Evolutionary conservation across 164 flowering plant species (phyloP).

Genomic region (Malania oleifera): DNA sequence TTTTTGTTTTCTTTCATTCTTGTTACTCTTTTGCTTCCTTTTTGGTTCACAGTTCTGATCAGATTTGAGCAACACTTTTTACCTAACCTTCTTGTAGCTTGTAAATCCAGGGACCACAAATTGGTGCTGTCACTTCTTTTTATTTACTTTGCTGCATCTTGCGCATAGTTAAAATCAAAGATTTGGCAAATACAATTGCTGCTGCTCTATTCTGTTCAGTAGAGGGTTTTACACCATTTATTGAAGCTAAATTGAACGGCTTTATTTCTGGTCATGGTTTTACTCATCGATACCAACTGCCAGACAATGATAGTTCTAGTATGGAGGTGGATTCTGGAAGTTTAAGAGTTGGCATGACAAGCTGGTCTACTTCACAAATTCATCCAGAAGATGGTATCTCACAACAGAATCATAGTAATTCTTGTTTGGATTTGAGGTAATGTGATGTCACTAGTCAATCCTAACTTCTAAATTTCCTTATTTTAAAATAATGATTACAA

Average conservation of each 20-base stretch:
- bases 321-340: slow-evolving; percentile 16
- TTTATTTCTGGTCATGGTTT: slow-evolving; percentile 20
- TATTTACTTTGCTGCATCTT: slow-evolving; percentile 93
- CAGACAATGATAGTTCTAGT: slow-evolving; percentile 19
- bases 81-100: slow-evolving; percentile 24
- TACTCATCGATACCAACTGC: slow-evolving; percentile 19
- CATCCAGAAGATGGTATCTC: slow-evolving; percentile 22
- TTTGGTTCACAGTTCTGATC: background rate
- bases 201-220: slow-evolving; percentile 69
- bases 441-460: background rate
- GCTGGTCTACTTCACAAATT: slow-evolving; percentile 27
- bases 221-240: slow-evolving; percentile 35
- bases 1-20: background rate
- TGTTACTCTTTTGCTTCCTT: background rate
- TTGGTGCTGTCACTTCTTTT: slow-evolving; percentile 64
- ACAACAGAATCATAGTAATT: slow-evolving; percentile 20
- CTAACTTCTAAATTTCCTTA: too few relatives aligned
- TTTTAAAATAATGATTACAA: too few relatives aligned
- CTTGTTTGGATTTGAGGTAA: slow-evolving; percentile 52
- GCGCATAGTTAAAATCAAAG: slow-evolving; percentile 90
- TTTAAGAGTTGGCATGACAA: slow-evolving; percentile 22
- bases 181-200: slow-evolving; percentile 77
- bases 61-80: background rate
- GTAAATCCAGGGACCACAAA: slow-evolving; percentile 50
- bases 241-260: slow-evolving; percentile 60